Conservation (phyloP, 1,284 basidiomycete genomes). For the Ceratobasidium sp. region DNA sequence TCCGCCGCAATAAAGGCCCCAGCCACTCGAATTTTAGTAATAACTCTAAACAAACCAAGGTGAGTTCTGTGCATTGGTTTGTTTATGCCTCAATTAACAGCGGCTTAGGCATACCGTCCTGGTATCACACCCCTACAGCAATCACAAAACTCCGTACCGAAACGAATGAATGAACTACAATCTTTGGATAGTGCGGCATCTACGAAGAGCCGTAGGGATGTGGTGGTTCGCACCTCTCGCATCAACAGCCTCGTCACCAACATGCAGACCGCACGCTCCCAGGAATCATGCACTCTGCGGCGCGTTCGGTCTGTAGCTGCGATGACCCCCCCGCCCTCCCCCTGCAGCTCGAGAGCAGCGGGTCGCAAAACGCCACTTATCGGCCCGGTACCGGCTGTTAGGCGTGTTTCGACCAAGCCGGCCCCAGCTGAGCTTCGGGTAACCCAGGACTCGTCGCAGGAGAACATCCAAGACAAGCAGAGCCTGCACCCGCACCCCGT, state of each 20-base stretch:
- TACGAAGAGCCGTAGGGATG: background rate
- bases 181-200: background rate
- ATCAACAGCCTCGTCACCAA: conserved; percentile 15
- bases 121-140: conserved; percentile 24
- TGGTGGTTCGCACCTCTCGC: background rate
- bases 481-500: too few relatives aligned
- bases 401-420: conserved; percentile 9
- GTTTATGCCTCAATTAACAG: background rate
- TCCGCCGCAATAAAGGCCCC: background rate
- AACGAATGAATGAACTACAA: background rate
- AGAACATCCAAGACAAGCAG: background rate
- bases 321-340: conserved; percentile 9
- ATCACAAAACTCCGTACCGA: conserved; percentile 20
- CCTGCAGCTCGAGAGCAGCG: background rate
- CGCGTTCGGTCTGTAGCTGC: conserved; percentile 30
- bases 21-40: background rate
- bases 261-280: background rate
- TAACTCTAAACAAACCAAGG: conserved; percentile 32
- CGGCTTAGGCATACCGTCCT: conserved; percentile 19
- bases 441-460: background rate
- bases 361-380: conserved; percentile 18
- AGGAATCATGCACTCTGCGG: conserved; percentile 6
- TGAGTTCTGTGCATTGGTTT: background rate
- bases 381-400: conserved; percentile 32
- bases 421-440: background rate